Evolutionary conservation across 108 stramenopile genomes (phyloP), one percentile per base, ranked within the genome.

Genomic region (Halocafeteria seosinensis): DNA sequence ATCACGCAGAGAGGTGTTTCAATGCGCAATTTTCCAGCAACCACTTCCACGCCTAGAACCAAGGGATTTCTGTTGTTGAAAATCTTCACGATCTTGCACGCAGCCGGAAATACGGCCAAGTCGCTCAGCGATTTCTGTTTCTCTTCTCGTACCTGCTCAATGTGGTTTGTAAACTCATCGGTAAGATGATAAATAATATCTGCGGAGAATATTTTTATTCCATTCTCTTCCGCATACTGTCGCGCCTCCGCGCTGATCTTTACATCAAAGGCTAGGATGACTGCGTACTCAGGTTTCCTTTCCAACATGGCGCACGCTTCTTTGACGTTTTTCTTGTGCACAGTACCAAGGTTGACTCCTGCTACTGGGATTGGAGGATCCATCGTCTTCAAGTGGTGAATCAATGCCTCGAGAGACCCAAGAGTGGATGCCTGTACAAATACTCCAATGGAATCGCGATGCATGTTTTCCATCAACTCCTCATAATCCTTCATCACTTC

Each of bases 151-250:
- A 88, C 71, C 17, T 84, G 79, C 50, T 85, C 87, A 84, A 91
- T 87, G 70, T 90, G 88, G 26, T 85, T 68, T 6, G 89, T 88
- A 74, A 92, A 92, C 66, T 92, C 92, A 74, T 94, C 92, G 64
- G 94, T 94, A 57, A 98, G 78, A 74, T 98, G 96, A 78, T 98
- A 98, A 70, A 98, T 98, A 68, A 98, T 98, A 65, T 98, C 96
- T 25, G 96, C 96, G 3, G 92, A 93, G 80, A 98, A 94, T 65
- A 98, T 91, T 29, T 85, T 76, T 12, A 98, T 93, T 59, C 85
- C 81, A 65, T 82, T 75, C 50, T 91, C 90, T 35, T 85, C 81
- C 0, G 96, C 93, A 63, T 86, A 78, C 53, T 87, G 88, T 25
- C 87, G 66, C 1, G 95, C 95, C 38, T 92, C 94, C 17, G 71